These are phyloP conservation scores for Mariannaea sp. DNA, from an alignment of 2,329 filamentous ascomycete species.

Conservation along the genomic window DNA sequence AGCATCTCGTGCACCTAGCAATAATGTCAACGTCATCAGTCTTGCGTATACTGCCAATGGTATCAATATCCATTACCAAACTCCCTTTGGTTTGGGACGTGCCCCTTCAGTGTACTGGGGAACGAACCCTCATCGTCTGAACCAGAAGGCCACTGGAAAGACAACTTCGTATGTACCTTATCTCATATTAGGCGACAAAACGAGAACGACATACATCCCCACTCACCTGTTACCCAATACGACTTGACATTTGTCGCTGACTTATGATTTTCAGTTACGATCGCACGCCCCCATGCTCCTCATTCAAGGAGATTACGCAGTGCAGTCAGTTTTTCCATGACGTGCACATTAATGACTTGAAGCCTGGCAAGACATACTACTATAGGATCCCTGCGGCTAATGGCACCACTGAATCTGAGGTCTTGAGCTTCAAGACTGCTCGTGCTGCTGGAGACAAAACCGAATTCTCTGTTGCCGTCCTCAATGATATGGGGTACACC, in stretches of 20 bases:
- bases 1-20: slow-evolving; percentile 47
- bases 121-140: slow-evolving; percentile 39
- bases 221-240: too few relatives aligned
- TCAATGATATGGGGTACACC: slow-evolving; percentile 60
- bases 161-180: slow-evolving; percentile 3
- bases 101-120: slow-evolving; percentile 52
- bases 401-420: slow-evolving; percentile 53
- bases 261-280: slow-evolving; percentile 45
- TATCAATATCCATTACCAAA: slow-evolving; percentile 59
- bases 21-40: slow-evolving; percentile 59
- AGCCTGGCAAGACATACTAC: slow-evolving; percentile 54
- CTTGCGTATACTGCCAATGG: slow-evolving; percentile 53
- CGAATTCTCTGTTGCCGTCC: slow-evolving; percentile 51
- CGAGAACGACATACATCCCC: too few relatives aligned
- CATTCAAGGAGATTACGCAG: slow-evolving; percentile 49
- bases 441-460: slow-evolving; percentile 47
- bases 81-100: slow-evolving; percentile 55
- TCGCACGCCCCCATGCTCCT: slow-evolving; percentile 55
- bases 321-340: slow-evolving; percentile 59
- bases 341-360: slow-evolving; percentile 48
- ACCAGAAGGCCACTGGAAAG: slow-evolving; percentile 43
- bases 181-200: too few relatives aligned
- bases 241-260: too few relatives aligned
- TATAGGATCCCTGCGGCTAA: slow-evolving; percentile 55
- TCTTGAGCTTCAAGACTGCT: slow-evolving; percentile 53